Evolutionary conservation across 306 rosid genomes (phyloP).

Genomic region (Quercus rubra): DNA sequence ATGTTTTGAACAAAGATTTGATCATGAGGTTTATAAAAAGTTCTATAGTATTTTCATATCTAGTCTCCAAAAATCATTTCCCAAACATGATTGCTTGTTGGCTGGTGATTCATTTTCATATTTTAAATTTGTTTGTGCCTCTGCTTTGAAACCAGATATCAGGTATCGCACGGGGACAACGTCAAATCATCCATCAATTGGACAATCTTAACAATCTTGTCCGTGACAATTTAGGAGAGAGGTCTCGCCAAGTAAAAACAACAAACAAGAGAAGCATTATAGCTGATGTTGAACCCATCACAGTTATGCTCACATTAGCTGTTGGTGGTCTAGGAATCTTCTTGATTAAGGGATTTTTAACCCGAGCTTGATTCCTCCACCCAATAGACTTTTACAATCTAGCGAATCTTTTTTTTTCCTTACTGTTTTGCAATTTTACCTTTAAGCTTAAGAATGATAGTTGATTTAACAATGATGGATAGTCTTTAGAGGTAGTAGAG

Average conservation of each 20-base stretch:
- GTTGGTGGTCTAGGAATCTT: slow-evolving; percentile 70
- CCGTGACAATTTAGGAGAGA: slow-evolving; percentile 48
- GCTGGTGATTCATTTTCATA: neutral
- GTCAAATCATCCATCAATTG: slow-evolving; percentile 78
- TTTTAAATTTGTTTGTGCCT: neutral
- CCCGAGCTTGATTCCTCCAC: slow-evolving; percentile 41
- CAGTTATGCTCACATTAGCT: slow-evolving; percentile 41
- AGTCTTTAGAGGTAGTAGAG: slow-evolving; percentile 23
- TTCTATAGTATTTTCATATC: neutral
- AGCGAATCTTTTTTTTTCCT: neutral
- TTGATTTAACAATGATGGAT: slow-evolving; percentile 25
- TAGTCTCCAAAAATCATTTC: neutral
- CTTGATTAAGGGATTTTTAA: slow-evolving; percentile 52
- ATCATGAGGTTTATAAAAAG: neutral
- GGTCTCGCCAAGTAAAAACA: slow-evolving; percentile 49
- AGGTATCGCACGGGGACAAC: slow-evolving; percentile 62
- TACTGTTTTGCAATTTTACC: slow-evolving; percentile 26
- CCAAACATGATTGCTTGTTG: neutral
- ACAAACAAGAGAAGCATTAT: slow-evolving; percentile 40
- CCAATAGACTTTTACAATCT: neutral
- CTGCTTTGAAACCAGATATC: slow-evolving; percentile 49
- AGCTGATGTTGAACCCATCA: slow-evolving; percentile 31
- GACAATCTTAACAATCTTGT: slow-evolving; percentile 73
- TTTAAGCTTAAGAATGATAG: slow-evolving; percentile 42
- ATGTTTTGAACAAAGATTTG: neutral